Evolutionary conservation across 2,329 filamentous ascomycete genomes (phyloP), one percentile per base, ranked within the genome.

Genomic region (Alternaria sp.): DNA sequence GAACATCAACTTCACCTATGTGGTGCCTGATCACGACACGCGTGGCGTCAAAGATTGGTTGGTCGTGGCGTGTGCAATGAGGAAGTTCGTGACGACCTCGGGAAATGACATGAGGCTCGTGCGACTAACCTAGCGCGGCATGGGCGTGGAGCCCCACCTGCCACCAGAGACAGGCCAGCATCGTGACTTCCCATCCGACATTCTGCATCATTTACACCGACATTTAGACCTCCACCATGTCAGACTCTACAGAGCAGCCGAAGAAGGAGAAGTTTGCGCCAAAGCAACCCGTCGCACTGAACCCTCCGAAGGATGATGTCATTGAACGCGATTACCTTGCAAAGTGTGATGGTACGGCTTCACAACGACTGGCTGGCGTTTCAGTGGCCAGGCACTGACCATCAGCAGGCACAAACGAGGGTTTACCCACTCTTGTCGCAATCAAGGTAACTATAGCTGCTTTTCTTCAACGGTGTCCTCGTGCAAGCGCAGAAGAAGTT

Each of bases 271-370:
- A 87, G 72, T 96, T 96, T 74, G 90, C 92, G 78, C 93, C 93
- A 46, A 96, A 96, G 81, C 83, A 84, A 26, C 87, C 92, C 4
- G 90, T 96, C 64, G 82, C 89, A 61, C 88, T 99, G 62, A 86
- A 91, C 61, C 90, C 93, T 40, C 96, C 96, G 13, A 98, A 96
- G 83, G 87, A 93, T 77, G 94, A 97, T 74, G 87, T 88, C 40
- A 97, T 99, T 73, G 89, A 90, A n/a, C 75, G 86, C 2, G 92
- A 96, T 62, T 89, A 95, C 73, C 86, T 99, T 66, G 86, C 90
- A 43, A 90, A 91, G 79, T 93, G 93, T 72, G 89, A 96, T 78
- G 96, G 96, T 97, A 85, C 74, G 89, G 40, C 54, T 51, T 36
- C 17, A 7, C 11, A 26, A 7, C 25, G 19, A 40, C 43, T 32